phyloP scores from a whole-genome alignment of 441 rosid species.

The Corymbia citriodora region DNA sequence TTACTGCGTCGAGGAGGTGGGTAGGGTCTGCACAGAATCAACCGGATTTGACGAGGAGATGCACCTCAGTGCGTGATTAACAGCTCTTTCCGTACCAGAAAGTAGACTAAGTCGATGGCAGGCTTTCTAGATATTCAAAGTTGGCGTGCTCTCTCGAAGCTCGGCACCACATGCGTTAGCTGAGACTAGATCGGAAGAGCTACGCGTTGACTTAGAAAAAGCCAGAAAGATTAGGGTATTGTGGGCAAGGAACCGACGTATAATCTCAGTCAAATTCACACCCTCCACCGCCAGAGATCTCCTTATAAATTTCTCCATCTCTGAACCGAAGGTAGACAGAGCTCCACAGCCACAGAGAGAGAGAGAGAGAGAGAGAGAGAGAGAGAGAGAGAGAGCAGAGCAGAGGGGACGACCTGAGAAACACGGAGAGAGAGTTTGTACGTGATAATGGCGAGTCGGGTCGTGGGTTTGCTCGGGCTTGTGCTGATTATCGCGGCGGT shows the following conservation, averaged over 20 bases:
- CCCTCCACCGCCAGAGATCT: not conserved
- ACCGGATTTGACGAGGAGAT: too few relatives aligned
- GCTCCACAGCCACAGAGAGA: not conserved
- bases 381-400: not conserved
- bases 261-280: not conserved
- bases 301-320: not conserved
- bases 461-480: not conserved
- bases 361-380: not conserved
- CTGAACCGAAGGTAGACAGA: not conserved
- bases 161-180: fast-evolving
- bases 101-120: not conserved
- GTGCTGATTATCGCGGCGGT: not conserved
- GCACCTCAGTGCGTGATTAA: not conserved
- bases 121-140: not conserved
- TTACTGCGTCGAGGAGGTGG: not conserved
- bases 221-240: not conserved
- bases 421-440: not conserved
- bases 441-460: not conserved
- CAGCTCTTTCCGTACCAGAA: not conserved
- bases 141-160: not conserved
- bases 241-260: not conserved
- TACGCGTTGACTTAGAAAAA: not conserved
- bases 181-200: not conserved
- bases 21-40: not conserved
- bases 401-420: not conserved